Evolutionary conservation across 805 yeast species (phyloP), one percentile per base, ranked within the genome.

Genomic region (Myxozyma lipomycoides): DNA sequence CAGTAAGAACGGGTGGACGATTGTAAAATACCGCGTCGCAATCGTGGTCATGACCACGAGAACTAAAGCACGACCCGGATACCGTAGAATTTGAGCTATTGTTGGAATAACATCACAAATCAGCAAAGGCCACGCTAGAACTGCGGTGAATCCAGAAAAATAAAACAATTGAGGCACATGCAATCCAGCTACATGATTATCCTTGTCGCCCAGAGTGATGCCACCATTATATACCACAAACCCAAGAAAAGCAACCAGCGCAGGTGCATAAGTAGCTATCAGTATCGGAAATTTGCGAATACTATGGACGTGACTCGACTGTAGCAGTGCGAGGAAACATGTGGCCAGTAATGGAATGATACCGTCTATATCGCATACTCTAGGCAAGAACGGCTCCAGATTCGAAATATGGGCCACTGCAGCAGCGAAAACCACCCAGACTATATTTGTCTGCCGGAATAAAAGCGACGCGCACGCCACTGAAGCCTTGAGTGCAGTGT

Each of bases 391-490:
- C 19, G 38, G 38, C 6, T 35, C 19, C 15, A 35, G 19, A 15
- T 12, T 10, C 38, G n/a, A 15, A 15, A 42, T 21, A 3, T 46
- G 3, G 36, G 44, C 52, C 18, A 38, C 32, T 1, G 30, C 45
- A 18, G 26, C 35, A 1, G 55, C 56, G 35, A 43, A 55, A 10
- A 32, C 45, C 1, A 80, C 75, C 98, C 98, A 93, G 0, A 89
- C 72, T 30, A 93, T 82, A 62, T 93, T 93, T 0, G 98, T 93
- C 62, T 93, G 98, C 56, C 98, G 77, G 64, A 93, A 83, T 63
- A 78, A 69, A 34, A 93, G 71, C 62, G 95, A 84, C 3, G 74
- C n/a, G n/a, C 37, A 12, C 7, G 49, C 40, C 12, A 43, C 25
- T 15, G 19, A 19, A 10, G 35, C 21, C 28, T 40, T 49, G 25